Evolutionary conservation across 306 rosid species (phyloP).

Genomic region (Hippophae tibetana): DNA sequence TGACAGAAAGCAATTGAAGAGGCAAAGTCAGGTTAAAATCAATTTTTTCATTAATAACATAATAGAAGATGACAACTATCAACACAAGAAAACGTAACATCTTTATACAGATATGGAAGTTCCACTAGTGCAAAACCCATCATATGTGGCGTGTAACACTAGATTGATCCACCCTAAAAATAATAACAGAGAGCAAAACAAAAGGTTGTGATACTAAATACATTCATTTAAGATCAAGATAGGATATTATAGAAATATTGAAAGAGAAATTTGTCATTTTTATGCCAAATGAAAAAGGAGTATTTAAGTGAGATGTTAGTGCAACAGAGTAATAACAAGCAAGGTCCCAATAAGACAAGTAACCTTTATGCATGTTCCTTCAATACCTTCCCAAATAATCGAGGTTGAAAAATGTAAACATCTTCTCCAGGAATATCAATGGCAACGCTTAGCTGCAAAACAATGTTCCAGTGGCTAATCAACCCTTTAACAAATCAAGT

Average conservation of each 20-base stretch:
- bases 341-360: background rate
- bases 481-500: background rate
- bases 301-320: background rate
- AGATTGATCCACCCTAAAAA: background rate
- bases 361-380: background rate
- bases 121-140: background rate
- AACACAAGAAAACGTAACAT: background rate
- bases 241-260: background rate
- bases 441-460: constrained; percentile 9
- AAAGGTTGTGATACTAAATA: background rate
- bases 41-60: no score
- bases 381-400: constrained; percentile 18
- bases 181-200: background rate
- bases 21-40: no score
- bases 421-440: constrained; percentile 16
- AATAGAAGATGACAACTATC: background rate
- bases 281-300: background rate
- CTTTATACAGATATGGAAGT: background rate
- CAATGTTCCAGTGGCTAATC: background rate
- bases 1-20: no score
- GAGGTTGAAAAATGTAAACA: constrained; percentile 9
- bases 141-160: background rate
- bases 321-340: background rate
- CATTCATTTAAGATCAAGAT: background rate
- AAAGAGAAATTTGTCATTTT: background rate